phyloP scores from a whole-genome alignment of 768 basidiomycete genomes.

The Lactifluus hygrophoroides region DNA sequence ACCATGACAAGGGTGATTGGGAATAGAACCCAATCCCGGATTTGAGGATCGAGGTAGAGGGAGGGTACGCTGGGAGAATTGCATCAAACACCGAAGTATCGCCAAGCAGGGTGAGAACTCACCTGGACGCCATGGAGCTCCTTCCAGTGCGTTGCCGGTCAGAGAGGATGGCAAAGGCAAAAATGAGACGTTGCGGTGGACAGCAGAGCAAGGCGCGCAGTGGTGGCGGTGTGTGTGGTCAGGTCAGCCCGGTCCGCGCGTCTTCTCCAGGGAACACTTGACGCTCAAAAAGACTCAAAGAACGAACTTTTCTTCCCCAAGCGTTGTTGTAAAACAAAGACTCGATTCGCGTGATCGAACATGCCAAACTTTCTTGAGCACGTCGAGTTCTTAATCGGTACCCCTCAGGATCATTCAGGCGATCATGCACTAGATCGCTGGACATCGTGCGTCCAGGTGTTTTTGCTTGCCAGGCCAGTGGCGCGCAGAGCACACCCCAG shows the following conservation, averaged over 20 bases:
- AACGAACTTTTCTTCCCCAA: too few relatives aligned
- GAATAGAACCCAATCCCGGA: constrained; percentile 90
- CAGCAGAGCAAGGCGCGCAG: too few relatives aligned
- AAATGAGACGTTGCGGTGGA: too few relatives aligned
- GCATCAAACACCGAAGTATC: constrained; percentile 20
- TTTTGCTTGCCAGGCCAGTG: too few relatives aligned
- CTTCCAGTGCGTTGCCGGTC: not conserved
- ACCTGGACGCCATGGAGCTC: constrained; percentile 14
- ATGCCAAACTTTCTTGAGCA: constrained; percentile 16
- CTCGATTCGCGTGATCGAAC: too few relatives aligned
- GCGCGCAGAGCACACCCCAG: not conserved
- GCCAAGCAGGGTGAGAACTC: constrained; percentile 10
- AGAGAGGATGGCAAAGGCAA: too few relatives aligned
- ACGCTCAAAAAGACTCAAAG: too few relatives aligned
- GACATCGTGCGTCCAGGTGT: constrained; percentile 13
- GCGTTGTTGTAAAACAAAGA: too few relatives aligned
- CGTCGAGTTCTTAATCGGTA: constrained; percentile 9
- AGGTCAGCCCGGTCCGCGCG: too few relatives aligned
- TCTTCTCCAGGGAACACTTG: too few relatives aligned
- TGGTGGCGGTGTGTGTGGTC: too few relatives aligned
- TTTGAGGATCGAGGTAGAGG: constrained; percentile 87
- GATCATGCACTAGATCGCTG: constrained; percentile 15
- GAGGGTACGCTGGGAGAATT: constrained; percentile 30
- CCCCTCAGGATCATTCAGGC: constrained; percentile 11
- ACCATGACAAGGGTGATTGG: constrained; percentile 98